Evolutionary conservation across 805 yeast genomes (phyloP).

Genomic region (Saturnispora ahearnii): DNA sequence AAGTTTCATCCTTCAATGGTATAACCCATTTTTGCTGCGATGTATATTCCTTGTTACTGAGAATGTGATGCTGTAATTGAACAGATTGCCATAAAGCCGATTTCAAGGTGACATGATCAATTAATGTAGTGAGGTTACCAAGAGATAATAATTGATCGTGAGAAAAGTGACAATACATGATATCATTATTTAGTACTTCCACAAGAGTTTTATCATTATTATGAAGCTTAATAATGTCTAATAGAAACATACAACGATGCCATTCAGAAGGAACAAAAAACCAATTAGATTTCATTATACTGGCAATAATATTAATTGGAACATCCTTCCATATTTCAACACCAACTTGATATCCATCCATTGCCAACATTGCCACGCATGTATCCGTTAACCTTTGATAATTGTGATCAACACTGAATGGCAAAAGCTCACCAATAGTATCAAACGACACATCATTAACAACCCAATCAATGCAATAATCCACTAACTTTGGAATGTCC

Average conservation of each 20-base stretch:
- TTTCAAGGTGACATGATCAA: conserved; percentile 32
- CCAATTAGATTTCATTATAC: conserved; percentile 39
- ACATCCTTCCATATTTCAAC: conserved; percentile 38
- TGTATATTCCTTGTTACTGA: background rate
- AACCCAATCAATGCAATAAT: conserved; percentile 20
- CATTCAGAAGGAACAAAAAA: conserved; percentile 48
- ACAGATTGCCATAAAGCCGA: conserved; percentile 44
- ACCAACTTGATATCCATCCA: conserved; percentile 43
- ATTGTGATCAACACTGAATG: conserved; percentile 3
- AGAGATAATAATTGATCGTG: conserved; percentile 34
- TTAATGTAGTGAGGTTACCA: conserved; percentile 28
- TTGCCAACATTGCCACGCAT: conserved; percentile 24
- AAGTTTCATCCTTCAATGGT: conserved; percentile 40
- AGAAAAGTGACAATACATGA: conserved; percentile 40
- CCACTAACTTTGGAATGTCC: conserved; percentile 38
- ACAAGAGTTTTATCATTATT: conserved; percentile 19
- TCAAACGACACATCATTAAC: conserved; percentile 3
- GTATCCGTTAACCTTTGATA: conserved; percentile 8
- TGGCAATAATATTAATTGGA: conserved; percentile 34
- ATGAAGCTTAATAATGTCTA: conserved; percentile 4
- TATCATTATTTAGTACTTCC: conserved; percentile 31
- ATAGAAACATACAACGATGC: conserved; percentile 40
- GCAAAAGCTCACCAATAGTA: conserved; percentile 2
- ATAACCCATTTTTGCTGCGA: conserved; percentile 28
- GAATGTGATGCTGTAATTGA: conserved; percentile 26